Conservation (phyloP, 73 alveolate species). For the Paramecium sonneborni region DNA sequence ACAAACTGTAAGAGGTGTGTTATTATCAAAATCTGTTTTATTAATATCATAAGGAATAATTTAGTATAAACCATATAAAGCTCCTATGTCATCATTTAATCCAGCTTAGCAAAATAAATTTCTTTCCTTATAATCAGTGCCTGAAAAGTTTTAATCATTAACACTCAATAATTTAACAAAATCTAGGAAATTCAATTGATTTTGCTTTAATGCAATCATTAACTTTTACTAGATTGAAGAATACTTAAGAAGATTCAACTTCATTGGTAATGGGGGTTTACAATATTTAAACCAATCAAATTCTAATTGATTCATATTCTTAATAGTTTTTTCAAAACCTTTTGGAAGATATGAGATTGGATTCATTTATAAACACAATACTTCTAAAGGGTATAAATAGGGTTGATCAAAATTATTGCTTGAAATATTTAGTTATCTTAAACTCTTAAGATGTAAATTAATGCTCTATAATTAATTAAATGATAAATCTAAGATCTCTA, state of each 20-base stretch:
- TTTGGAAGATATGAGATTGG: conserved; percentile 77
- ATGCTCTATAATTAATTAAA: not conserved
- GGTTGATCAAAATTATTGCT: conserved; percentile 20
- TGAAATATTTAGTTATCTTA: conserved; percentile 43
- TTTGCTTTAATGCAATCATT: not conserved
- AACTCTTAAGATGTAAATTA: not conserved
- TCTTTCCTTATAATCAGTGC: conserved; percentile 73
- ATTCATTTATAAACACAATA: conserved; percentile 72
- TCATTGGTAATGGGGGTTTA: conserved; percentile 80
- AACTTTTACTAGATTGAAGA: conserved; percentile 58
- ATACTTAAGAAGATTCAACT: conserved; percentile 68
- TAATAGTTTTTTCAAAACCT: conserved; percentile 69
- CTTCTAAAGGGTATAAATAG: conserved; percentile 51
- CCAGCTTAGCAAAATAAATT: conserved; percentile 71
- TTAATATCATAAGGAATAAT: not conserved
- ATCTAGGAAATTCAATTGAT: conserved; percentile 27
- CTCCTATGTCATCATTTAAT: conserved; percentile 22
- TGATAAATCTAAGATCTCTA: conserved; percentile 21
- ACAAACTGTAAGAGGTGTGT: conserved; percentile 16
- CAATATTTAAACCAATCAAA: conserved; percentile 91
- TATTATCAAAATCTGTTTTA: conserved; percentile 16
- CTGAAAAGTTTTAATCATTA: conserved; percentile 44
- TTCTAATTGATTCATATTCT: conserved; percentile 74
- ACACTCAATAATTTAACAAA: conserved; percentile 64
- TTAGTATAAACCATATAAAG: not conserved